phyloP scores from a whole-genome alignment of 2,329 filamentous ascomycete genomes.

The Diaporthe helianthi region DNA sequence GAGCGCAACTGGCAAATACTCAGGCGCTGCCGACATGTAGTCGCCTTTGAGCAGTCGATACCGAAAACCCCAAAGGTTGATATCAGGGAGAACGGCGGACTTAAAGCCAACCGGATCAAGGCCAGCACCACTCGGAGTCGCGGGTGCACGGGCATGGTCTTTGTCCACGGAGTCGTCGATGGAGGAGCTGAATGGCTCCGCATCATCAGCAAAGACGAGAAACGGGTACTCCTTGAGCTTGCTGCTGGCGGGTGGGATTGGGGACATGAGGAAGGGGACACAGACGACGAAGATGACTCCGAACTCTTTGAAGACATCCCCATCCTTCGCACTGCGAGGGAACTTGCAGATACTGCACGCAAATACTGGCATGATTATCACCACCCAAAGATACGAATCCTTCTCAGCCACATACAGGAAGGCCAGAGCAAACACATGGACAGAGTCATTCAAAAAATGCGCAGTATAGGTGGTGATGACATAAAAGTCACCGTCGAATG shows the following conservation, averaged over 20 bases:
- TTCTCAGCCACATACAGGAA: conserved; percentile 42
- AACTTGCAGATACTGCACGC: conserved; percentile 41
- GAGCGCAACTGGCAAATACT: conserved; percentile 30
- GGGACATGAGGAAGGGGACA: conserved; percentile 26
- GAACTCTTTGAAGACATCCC: conserved; percentile 37
- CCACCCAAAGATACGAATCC: conserved; percentile 38
- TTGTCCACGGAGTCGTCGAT: conserved; percentile 44
- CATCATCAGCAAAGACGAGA: conserved; percentile 42
- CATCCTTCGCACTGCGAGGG: conserved; percentile 39
- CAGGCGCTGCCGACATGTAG: conserved; percentile 28
- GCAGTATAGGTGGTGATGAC: conserved; percentile 36
- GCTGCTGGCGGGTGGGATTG: conserved; percentile 43
- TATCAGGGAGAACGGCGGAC: conserved; percentile 8
- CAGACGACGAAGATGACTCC: conserved; percentile 30
- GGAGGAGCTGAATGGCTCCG: conserved; percentile 45
- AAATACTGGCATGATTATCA: conserved; percentile 40
- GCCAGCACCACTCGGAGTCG: too few relatives aligned
- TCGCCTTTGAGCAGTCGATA: conserved; percentile 26
- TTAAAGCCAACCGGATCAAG: not conserved
- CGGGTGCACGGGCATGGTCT: not conserved
- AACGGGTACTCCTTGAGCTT: conserved; percentile 43
- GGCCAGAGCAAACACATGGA: conserved; percentile 39
- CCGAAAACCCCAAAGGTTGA: not conserved
- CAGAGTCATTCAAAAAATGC: conserved; percentile 37
- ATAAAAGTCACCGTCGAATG: conserved; percentile 40